Conservation (phyloP, 176 grass and related monocot genomes). For the Ampelocalamus luodianensis region DNA sequence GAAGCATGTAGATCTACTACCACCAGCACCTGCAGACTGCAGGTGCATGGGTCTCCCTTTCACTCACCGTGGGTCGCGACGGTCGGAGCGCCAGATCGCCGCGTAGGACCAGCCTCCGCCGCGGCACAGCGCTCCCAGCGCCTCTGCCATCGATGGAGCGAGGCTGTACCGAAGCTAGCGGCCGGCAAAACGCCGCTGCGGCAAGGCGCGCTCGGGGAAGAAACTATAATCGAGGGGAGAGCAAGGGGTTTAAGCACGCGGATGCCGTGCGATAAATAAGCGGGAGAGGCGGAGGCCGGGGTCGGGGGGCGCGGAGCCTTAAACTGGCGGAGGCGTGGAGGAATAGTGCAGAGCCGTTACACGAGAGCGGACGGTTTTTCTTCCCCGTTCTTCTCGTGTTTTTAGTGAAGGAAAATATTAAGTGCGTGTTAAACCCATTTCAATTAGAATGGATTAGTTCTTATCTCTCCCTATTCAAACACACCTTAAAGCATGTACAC, state of each 20-base stretch:
- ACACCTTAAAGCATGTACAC: no score
- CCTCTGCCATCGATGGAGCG: conserved; percentile 44
- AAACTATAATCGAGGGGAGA: not conserved
- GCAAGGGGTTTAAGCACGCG: conserved; percentile 44
- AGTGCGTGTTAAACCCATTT: no score
- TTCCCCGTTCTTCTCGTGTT: conserved; percentile 5
- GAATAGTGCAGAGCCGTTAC: no score
- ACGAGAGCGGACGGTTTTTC: not conserved
- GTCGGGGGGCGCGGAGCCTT: conserved; percentile 5
- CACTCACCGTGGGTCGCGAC: conserved; percentile 68
- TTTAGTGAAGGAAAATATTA: no score
- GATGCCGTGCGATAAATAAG: conserved; percentile 40
- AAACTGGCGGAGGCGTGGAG: conserved; percentile 17
- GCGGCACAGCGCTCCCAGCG: conserved; percentile 68
- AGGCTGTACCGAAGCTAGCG: not conserved
- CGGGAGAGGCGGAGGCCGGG: conserved; percentile 7
- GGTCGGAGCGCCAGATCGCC: conserved; percentile 79
- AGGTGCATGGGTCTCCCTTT: not conserved
- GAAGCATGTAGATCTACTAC: not conserved
- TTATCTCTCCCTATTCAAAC: no score
- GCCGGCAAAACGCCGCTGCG: not conserved
- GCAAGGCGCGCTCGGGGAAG: not conserved
- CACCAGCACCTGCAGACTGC: not conserved
- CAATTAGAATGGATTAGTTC: no score
- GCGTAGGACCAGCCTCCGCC: conserved; percentile 88